Conservation (phyloP, 2,329 filamentous ascomycete genomes). For the Coccinonectria pachysandricola region DNA sequence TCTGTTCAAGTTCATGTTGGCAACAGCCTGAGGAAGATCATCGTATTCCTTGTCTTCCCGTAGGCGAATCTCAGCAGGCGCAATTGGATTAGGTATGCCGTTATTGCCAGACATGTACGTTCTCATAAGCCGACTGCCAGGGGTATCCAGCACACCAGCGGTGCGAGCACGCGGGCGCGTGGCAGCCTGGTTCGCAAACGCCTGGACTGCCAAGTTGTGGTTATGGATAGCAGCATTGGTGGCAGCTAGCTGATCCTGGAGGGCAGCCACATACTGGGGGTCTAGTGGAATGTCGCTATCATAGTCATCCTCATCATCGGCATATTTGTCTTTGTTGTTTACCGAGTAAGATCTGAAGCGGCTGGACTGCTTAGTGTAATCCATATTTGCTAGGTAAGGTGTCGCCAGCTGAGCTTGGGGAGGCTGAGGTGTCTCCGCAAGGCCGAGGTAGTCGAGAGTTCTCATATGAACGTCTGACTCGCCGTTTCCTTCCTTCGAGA, state of each 20-base stretch:
- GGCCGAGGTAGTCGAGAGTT: constrained; percentile 88
- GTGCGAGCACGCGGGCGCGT: constrained; percentile 83
- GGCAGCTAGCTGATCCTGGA: constrained; percentile 53
- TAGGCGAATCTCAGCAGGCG: constrained; percentile 62
- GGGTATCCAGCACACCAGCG: constrained; percentile 80
- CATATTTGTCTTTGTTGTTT: constrained; percentile 96
- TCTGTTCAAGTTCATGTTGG: constrained; percentile 62
- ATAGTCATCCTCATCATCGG: constrained; percentile 75
- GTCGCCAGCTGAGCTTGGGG: constrained; percentile 63
- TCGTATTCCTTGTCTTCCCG: constrained; percentile 70
- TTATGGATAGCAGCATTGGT: constrained; percentile 68
- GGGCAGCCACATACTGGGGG: constrained; percentile 47
- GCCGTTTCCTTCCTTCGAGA: constrained; percentile 72
- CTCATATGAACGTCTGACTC: constrained; percentile 83
- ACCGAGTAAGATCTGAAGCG: constrained; percentile 96
- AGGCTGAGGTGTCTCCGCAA: constrained; percentile 87
- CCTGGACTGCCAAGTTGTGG: constrained; percentile 88
- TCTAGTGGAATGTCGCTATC: constrained; percentile 43
- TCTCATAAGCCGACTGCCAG: constrained; percentile 53
- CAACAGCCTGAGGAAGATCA: constrained; percentile 71
- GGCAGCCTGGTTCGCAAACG: constrained; percentile 74
- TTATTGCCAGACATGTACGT: constrained; percentile 65
- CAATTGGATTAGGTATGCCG: constrained; percentile 63
- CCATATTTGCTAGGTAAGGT: constrained; percentile 64
- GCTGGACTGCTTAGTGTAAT: constrained; percentile 68